Evolutionary conservation across 1,139 yeast species (phyloP), one percentile per base, ranked within the genome.

Genomic region (Entelexis sorbosivorans): DNA sequence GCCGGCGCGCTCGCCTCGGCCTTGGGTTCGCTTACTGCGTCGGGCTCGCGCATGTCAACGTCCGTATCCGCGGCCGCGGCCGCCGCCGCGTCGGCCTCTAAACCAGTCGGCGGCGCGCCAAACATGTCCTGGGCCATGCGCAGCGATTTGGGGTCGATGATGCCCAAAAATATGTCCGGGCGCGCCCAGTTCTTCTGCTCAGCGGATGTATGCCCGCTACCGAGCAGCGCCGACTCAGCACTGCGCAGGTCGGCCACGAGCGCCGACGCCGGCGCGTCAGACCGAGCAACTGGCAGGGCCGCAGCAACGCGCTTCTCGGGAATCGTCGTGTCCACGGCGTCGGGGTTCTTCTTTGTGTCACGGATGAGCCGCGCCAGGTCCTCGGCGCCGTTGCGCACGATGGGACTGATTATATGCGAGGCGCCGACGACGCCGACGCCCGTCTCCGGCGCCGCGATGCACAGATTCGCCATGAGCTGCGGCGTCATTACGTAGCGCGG

Each of bases 401-500:
- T 72, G 50, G 78, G 82, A 16, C 81, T 74, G 35, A 74, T 71
- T 52, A 68, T 73, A 52, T 69, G 74, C 44, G 75, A 74, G 19
- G 71, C 73, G 32, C 74, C 70, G 38, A 83, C 64, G 3, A 86
- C 77, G n/a, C 78, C 80, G 17, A 72, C 69, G 0, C 76, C 68
- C 53, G 75, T 80, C 0, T 76, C 73, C 1, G 95, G 93, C 43
- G 72, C 69, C 13, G 72, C 61, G 13, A 75, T 70, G 4, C 82
- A 79, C 49, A 91, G 67, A 0, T 82, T 74, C 0, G 82, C 81
- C 48, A 91, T 64, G 10, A 82, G 66, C 61, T 83, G 94, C 63
- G 87, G 88, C 5, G 95, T 79, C 91, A 89, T 82, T 9, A 91
- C 71, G 61, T 71, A 91, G 56, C 95, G 72, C 1, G 82, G 79